Evolutionary conservation across 148 eudicot genomes (phyloP).

Genomic region (Pouteria glomerata): DNA sequence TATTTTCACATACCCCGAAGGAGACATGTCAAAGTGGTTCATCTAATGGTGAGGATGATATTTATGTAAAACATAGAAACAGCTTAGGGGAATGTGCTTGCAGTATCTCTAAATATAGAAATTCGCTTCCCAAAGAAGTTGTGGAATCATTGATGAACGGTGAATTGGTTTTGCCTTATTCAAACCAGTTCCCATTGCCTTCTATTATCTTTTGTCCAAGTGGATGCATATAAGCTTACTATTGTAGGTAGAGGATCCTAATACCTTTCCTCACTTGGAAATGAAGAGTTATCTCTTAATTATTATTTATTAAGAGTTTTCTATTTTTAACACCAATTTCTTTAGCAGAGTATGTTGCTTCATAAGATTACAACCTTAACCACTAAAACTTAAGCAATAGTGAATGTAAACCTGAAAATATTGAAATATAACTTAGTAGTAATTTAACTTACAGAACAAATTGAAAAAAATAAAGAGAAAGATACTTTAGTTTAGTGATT

Average conservation of each 20-base stretch:
- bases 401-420: background rate
- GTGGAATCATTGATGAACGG: constrained; percentile 53
- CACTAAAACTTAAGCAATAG: background rate
- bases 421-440: background rate
- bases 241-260: constrained; percentile 64
- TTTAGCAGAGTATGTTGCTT: background rate
- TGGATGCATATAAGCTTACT: constrained; percentile 73
- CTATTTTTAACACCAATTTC: background rate
- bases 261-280: background rate
- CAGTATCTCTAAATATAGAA: constrained; percentile 24
- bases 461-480: background rate
- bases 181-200: constrained; percentile 65
- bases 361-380: background rate
- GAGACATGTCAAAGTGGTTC: constrained; percentile 21
- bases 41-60: constrained; percentile 31
- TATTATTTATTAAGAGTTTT: background rate
- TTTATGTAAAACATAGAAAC: constrained; percentile 14
- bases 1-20: constrained; percentile 3
- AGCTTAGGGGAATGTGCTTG: constrained; percentile 37
- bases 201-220: constrained; percentile 55
- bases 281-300: background rate
- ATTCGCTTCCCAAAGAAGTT: constrained; percentile 45
- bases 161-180: constrained; percentile 52
- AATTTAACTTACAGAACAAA: background rate
- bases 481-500: background rate